Conservation (phyloP, 352 stramenopile species). For the Phytopythium cucurbitacearum region DNA sequence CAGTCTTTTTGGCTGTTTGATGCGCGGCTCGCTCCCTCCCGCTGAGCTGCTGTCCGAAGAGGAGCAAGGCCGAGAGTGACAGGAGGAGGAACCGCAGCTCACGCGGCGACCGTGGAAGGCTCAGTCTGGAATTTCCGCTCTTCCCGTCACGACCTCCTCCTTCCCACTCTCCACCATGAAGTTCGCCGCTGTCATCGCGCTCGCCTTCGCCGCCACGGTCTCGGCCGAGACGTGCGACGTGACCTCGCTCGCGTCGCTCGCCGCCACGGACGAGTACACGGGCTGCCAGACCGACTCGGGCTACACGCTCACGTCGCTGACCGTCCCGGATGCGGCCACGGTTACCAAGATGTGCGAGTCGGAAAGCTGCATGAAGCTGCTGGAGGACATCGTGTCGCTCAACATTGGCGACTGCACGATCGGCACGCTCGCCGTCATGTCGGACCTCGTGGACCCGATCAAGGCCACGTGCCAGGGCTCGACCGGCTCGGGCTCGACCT, state of each 20-base stretch:
- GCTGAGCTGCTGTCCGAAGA: too few relatives aligned
- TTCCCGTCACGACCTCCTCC: constrained; percentile 13
- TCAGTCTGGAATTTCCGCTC: constrained; percentile 26
- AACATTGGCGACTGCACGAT: constrained; percentile 25
- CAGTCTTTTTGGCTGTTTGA: neutral
- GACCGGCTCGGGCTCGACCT: constrained; percentile 6
- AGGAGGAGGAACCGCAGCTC: too few relatives aligned
- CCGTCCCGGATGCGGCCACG: constrained; percentile 18
- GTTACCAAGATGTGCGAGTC: constrained; percentile 26
- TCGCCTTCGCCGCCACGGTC: constrained; percentile 14
- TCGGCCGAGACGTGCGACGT: constrained; percentile 25
- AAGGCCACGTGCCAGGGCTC: constrained; percentile 13
- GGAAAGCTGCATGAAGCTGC: constrained; percentile 21
- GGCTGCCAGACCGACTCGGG: constrained; percentile 21
- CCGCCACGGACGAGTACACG: constrained; percentile 15
- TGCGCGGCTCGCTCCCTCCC: neutral
- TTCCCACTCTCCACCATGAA: constrained; percentile 16
- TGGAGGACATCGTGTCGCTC: constrained; percentile 18
- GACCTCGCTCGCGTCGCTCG: constrained; percentile 17
- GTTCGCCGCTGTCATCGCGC: constrained; percentile 13
- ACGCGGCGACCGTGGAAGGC: neutral
- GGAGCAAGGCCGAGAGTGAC: too few relatives aligned
- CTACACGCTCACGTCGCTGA: constrained; percentile 27
- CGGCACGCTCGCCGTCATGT: constrained; percentile 23
- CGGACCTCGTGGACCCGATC: constrained; percentile 25